Conservation (phyloP, 352 stramenopile genomes). For the Globisporangium radiosum region DNA sequence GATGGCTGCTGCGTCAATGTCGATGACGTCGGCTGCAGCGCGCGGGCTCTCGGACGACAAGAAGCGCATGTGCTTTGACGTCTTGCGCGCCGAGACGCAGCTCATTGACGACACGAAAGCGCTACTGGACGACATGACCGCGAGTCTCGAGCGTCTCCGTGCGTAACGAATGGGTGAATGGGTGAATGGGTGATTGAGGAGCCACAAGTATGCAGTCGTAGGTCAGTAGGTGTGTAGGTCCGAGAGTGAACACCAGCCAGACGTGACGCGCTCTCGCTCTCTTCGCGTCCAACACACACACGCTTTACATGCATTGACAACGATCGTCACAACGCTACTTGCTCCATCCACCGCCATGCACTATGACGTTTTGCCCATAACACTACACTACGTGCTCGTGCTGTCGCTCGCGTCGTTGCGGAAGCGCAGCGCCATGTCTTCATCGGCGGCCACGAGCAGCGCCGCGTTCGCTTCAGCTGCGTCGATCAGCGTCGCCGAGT, state of each 20-base stretch:
- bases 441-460: constrained; percentile 14
- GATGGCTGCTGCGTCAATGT: constrained; percentile 10
- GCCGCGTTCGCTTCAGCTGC: constrained; percentile 11
- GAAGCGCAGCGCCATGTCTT: constrained; percentile 22
- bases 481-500: constrained; percentile 18
- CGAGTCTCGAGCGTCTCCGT: constrained; percentile 41
- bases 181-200: not conserved
- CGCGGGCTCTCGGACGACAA: constrained; percentile 52
- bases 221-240: too few species aligned
- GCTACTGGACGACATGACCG: constrained; percentile 55
- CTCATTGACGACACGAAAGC: constrained; percentile 75
- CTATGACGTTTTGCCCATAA: not conserved
- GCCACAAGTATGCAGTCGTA: too few species aligned
- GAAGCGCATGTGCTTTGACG: constrained; percentile 79
- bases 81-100: constrained; percentile 73
- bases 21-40: constrained; percentile 9
- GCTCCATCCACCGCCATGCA: not conserved
- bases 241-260: too few species aligned
- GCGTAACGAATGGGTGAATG: constrained; percentile 7
- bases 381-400: too few species aligned
- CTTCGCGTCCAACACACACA: too few species aligned
- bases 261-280: too few species aligned
- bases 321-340: too few species aligned
- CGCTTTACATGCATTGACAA: too few species aligned
- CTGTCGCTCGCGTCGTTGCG: not conserved